Base-by-base conservation (phyloP, 345 rosid species). In the Gossypium turneri region DNA sequence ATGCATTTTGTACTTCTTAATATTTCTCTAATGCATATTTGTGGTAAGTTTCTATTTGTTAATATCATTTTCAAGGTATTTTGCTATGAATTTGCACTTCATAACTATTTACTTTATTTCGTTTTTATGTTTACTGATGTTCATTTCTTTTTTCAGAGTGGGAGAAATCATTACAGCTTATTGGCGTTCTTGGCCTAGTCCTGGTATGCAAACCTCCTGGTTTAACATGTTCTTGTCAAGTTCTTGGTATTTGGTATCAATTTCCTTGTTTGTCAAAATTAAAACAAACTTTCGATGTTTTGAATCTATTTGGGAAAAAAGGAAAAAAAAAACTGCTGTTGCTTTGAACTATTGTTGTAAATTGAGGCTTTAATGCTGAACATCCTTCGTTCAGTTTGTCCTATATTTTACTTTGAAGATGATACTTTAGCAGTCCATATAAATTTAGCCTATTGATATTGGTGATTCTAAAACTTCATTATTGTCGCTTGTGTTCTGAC, bases 151-250 rank as follows among this genome's bases (percentile, higher is more conserved):
- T 70, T 74, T 34, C 97, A 94, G 98, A 90, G 79, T 94, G 97
- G 97, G 97, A 94, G 86, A 88, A 79, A 82, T 86, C 95, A 12
- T 78, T 94, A 75, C 98, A 94, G 82, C 67, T 92, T 67, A 85
- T 94, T 77, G 98, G 85, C 77, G 72, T 92, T 61, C 10, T 92
- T 73, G 97, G 98, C 75, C 79, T 94, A 10, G 77, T 87, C 70
- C 92, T 70, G 97, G 98, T 91, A 90, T 45, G 56, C 11, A 12
- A 44, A 61, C 24, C 55, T 72, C 60, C 41, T 77, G 12, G 34
- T 68, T 68, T 55, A 19, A 59, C 71, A 69, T 72, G 45, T 20
- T 27, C 73, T 55, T 27, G 48, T 43, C 20, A 57, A 25, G 19
- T 10, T 48, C 20, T 20, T 57, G 51, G 51, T 71, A n/a, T 13